Evolutionary conservation across 2,329 filamentous ascomycete species (phyloP), one percentile per base, ranked within the genome.

Genomic region (Trichoderma lentiforme): DNA sequence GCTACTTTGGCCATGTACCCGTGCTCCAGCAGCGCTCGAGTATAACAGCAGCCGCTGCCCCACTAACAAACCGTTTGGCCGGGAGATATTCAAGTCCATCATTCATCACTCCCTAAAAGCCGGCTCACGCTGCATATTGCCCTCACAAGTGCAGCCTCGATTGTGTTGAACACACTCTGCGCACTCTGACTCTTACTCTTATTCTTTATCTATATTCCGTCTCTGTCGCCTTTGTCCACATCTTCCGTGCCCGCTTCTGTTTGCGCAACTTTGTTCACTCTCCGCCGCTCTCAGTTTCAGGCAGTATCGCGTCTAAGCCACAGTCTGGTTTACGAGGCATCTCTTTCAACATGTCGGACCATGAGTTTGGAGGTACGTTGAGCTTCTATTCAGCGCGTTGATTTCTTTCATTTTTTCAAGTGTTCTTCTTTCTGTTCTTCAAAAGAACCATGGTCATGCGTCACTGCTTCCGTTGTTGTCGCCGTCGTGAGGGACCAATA

Each of bases 261-360:
- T 60, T 60, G 28, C 36, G 28, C 39, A n/a, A 5, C 36, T 34
- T 53, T 62, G 4, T 32, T n/a, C 53, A 51, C 57, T 9, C 53
- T 28, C 57, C 56, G 66, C 56, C 66, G 18, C n/a, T 34, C 21
- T 36, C n/a, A 39, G 14, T 34, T 9, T 30, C 39, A 61, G 36
- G 66, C 53, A 61, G 57, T 62, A 61, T 34, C 66, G 66, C 66
- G 57, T 70, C 66, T 64, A 65, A 70, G 57, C 66, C 56, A 34
- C 43, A 70, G 18, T 39, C 51, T 24, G 3, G 18, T 26, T 5
- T 58, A 21, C 28, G 36, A 24, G 51, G 62, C 47, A 51, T 30
- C 34, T 62, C 34, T 61, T 18, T 62, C 76, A 82, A 60, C 74
- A 91, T 91, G 89, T 91, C 89, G 71, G 89, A 91, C 77, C 87